These are phyloP conservation scores for Linanthus parryae DNA, from an alignment of 148 eudicot species.

Conservation along the genomic window DNA sequence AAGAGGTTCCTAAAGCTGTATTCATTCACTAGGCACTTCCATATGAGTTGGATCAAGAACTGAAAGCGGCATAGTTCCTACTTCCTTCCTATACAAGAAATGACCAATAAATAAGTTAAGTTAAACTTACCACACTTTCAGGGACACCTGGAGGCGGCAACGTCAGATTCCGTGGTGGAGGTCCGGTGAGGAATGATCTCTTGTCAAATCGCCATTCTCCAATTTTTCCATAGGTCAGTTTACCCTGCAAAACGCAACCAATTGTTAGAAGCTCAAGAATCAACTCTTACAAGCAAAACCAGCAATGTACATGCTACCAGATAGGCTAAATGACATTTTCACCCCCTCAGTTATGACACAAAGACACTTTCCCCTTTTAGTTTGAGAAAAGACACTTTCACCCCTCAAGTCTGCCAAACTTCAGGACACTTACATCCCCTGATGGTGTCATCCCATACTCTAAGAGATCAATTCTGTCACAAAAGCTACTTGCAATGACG, in stretches of 20 bases:
- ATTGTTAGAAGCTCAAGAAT: neutral
- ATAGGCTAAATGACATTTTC: neutral
- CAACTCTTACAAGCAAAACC: neutral
- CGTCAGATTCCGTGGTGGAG: conserved; percentile 43
- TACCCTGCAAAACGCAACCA: conserved; percentile 19
- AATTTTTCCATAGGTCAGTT: conserved; percentile 28
- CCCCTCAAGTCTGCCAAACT: too few species aligned
- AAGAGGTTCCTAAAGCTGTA: too few species aligned
- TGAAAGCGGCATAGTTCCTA: too few species aligned
- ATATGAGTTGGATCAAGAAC: too few species aligned
- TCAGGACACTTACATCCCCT: too few species aligned
- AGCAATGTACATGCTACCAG: neutral
- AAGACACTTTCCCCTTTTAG: too few species aligned
- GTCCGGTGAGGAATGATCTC: conserved; percentile 21
- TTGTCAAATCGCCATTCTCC: conserved; percentile 54
- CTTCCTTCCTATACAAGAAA: too few species aligned
- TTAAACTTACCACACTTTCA: conserved; percentile 37
- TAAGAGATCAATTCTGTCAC: neutral
- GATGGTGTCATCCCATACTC: too few species aligned
- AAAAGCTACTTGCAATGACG: neutral
- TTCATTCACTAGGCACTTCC: too few species aligned
- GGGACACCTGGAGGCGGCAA: conserved; percentile 43
- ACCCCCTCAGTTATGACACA: too few species aligned
- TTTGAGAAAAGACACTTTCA: too few species aligned
- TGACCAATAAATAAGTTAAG: neutral